Evolutionary conservation across 1,284 basidiomycete genomes (phyloP).

Genomic region (Cryptococcus jaspeensis): DNA sequence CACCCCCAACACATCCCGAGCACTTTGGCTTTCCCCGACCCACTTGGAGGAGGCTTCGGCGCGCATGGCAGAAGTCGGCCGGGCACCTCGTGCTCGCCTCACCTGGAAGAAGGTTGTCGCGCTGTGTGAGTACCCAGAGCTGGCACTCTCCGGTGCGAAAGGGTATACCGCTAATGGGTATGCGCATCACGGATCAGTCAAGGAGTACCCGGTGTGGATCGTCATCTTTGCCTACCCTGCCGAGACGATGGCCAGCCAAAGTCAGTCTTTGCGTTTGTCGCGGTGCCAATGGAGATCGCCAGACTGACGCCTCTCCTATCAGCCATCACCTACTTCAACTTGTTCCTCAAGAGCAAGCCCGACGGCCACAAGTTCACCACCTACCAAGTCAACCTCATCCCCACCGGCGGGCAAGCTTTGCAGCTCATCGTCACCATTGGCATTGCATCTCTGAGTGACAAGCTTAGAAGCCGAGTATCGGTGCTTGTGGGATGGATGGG

Average conservation of each 20-base stretch:
- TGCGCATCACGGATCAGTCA: constrained; percentile 1
- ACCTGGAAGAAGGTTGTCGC: constrained; percentile 4
- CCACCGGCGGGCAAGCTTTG: constrained; percentile 11
- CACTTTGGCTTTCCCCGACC: constrained; percentile 6
- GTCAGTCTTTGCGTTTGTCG: background rate
- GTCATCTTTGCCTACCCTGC: constrained; percentile 7
- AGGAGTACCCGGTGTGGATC: constrained; percentile 10
- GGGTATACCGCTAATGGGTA: background rate
- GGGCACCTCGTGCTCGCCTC: constrained; percentile 4
- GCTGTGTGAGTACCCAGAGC: constrained; percentile 6
- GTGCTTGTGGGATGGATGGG: constrained; percentile 3
- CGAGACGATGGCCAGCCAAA: constrained; percentile 3
- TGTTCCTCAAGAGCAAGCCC: constrained; percentile 7
- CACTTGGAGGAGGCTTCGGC: constrained; percentile 5
- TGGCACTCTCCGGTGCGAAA: too few relatives aligned
- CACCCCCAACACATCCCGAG: constrained; percentile 1
- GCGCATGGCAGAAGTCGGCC: constrained; percentile 6
- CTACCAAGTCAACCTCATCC: constrained; percentile 13
- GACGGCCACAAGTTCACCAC: constrained; percentile 1
- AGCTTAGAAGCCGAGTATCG: constrained; percentile 1
- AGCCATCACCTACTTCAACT: constrained; percentile 12
- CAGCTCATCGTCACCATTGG: constrained; percentile 8
- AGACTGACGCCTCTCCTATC: too few relatives aligned
- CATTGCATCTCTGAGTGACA: constrained; percentile 3
- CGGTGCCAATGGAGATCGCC: too few relatives aligned